Evolutionary conservation across 2,329 filamentous ascomycete genomes (phyloP).

Genomic region (Capronia americana): DNA sequence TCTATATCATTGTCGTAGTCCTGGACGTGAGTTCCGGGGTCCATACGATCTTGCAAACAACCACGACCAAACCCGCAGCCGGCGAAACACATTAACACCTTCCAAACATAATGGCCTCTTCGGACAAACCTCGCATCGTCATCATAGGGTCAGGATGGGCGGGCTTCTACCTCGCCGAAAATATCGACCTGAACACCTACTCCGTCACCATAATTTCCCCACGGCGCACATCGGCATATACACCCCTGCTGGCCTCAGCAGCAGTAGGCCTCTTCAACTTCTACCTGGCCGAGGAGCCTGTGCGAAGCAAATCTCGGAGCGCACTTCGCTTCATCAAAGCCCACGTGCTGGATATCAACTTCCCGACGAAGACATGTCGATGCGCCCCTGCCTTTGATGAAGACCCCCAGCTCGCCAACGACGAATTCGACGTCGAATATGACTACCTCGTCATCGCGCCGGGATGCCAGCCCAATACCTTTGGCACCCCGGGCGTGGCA

Average conservation of each 20-base stretch:
- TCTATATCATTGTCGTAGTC: not conserved
- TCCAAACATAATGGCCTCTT: not conserved
- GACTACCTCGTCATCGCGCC: constrained; percentile 53
- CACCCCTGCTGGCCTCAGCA: constrained; percentile 54
- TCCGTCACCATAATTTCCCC: constrained; percentile 52
- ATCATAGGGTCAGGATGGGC: constrained; percentile 48
- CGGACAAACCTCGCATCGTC: constrained; percentile 30
- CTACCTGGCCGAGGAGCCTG: constrained; percentile 53
- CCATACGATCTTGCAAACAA: not conserved
- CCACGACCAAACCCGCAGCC: not conserved
- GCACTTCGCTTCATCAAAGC: constrained; percentile 50
- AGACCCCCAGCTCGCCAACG: constrained; percentile 32
- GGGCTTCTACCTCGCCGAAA: constrained; percentile 52
- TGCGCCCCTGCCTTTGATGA: constrained; percentile 49
- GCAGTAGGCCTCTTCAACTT: constrained; percentile 55
- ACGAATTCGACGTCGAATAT: constrained; percentile 49
- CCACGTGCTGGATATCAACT: constrained; percentile 48
- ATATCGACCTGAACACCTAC: constrained; percentile 49
- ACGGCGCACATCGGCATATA: constrained; percentile 52
- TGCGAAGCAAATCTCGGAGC: constrained; percentile 45
- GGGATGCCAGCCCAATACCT: constrained; percentile 51
- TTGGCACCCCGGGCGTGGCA: constrained; percentile 49
- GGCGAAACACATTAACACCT: not conserved
- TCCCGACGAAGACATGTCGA: constrained; percentile 44
- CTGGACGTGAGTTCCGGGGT: not conserved